Base-by-base conservation (phyloP, 805 yeast species). In the Vanderwaltozyma polyspora region DNA sequence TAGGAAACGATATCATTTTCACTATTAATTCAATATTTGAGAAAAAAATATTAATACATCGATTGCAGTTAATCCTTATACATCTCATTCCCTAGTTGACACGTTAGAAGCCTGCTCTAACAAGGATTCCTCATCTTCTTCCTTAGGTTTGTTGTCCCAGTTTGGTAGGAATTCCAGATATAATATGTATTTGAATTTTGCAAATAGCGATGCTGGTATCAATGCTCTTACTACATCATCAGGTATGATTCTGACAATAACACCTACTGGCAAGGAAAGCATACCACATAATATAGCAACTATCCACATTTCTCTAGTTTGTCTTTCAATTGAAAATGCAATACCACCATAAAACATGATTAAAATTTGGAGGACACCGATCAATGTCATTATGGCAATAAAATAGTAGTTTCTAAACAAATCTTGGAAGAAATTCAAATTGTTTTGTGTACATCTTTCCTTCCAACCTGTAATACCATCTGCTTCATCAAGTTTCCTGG, bases 281-380 rank as follows among this genome's bases (percentile, higher is more conserved):
- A 80, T 54, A 21, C 97, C 97, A 61, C 93, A 74, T 19, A 81
- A 50, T 5, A 89, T 59, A 0, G 97, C 91, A 2, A 85, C 76
- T 1, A 72, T 91, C 98, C 98, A 93, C 81, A 78, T 76, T 1
- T 74, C 74, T 6, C 81, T 80, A 1, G 94, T 79, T 59, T 82
- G 93, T 41, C 79, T 69, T 2, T 73, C 74, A 43, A 87, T 69
- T 6, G 87, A 74, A 60, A 91, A 91, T 0, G 98, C 95, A 28
- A 89, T 82, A 36, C 99, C 98, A 35, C 99, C 99, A 42, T 84
- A 89, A 60, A 77, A 82, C 97, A 91, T 91, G 48, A 91, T 89
- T 35, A 89, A 58, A 3, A 86, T 65, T 63, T 91, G 98, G 60
- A 76, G 73, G 5, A 81, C 87, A 21, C 78, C 91, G 57, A 91